Percentiles rank a stretch among this genome's conserved stretches.
phyloP scores from a whole-genome alignment of 2,329 filamentous ascomycete genomes.

The Drechslerella dactyloides region DNA sequence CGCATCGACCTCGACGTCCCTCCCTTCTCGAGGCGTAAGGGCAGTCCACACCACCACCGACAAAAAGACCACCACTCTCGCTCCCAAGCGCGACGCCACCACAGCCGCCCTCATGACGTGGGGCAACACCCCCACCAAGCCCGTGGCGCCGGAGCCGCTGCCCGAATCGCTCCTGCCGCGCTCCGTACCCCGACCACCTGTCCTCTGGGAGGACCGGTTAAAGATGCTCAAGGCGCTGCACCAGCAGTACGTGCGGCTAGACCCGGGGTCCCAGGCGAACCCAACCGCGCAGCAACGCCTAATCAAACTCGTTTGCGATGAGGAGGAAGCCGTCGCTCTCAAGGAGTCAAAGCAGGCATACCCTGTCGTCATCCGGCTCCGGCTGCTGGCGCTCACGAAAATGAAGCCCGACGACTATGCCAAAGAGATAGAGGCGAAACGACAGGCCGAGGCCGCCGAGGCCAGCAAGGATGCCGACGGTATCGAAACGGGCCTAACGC shows the following conservation, averaged over 20 bases:
- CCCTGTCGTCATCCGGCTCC: conserved; percentile 80
- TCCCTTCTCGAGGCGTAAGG: neutral
- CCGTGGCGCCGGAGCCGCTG: conserved; percentile 6
- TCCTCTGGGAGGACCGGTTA: conserved; percentile 11
- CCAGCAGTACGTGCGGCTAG: conserved; percentile 70
- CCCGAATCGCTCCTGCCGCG: conserved; percentile 34
- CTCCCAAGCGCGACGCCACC: conserved; percentile 17
- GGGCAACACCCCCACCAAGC: conserved; percentile 14
- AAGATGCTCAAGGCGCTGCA: conserved; percentile 58
- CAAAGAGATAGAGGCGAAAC: conserved; percentile 63
- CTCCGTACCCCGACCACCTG: conserved; percentile 15
- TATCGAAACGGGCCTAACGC: conserved; percentile 73
- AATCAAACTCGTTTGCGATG: conserved; percentile 72
- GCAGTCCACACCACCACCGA: neutral
- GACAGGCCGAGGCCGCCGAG: conserved; percentile 53
- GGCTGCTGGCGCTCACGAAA: conserved; percentile 75
- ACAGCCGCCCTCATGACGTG: conserved; percentile 18
- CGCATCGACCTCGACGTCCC: neutral
- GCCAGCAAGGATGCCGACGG: conserved; percentile 51
- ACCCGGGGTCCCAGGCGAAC: conserved; percentile 65
- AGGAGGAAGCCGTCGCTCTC: conserved; percentile 76
- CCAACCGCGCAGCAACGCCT: conserved; percentile 65
- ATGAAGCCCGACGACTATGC: conserved; percentile 77
- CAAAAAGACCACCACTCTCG: conserved; percentile 18
- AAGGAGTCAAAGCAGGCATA: conserved; percentile 76